Percentiles rank a stretch among this genome's conserved stretches.
These are phyloP conservation scores for Coleophoma cylindrospora DNA, from an alignment of 2,329 filamentous ascomycete species.

Conservation along the genomic window DNA sequence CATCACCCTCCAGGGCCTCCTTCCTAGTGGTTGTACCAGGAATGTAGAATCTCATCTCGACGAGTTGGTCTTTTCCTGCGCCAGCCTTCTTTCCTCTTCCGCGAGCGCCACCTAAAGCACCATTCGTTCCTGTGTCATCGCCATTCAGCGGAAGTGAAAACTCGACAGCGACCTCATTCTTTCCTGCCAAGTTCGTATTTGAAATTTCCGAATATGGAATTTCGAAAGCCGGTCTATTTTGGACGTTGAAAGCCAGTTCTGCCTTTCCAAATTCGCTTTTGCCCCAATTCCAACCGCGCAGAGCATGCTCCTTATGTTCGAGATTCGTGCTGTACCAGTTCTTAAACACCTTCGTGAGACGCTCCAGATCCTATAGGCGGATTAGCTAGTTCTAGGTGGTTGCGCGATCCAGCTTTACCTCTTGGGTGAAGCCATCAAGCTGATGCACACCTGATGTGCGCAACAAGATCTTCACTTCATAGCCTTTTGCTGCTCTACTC, in stretches of 20 bases:
- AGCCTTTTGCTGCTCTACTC: slow-evolving; percentile 89
- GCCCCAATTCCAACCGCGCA: slow-evolving; percentile 99
- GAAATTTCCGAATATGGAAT: slow-evolving; percentile 96
- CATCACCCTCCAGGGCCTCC: slow-evolving; percentile 56
- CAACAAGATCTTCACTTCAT: slow-evolving; percentile 87
- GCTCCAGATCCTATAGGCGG: slow-evolving; percentile 69
- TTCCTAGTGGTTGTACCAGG: slow-evolving; percentile 83
- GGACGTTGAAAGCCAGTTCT: slow-evolving; percentile 93
- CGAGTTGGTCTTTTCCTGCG: slow-evolving; percentile 84
- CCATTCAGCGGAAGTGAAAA: slow-evolving; percentile 74
- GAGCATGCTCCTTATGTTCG: slow-evolving; percentile 87
- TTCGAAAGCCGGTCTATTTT: slow-evolving; percentile 94
- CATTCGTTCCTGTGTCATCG: slow-evolving; percentile 68
- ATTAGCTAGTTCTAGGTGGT: slow-evolving; percentile 10
- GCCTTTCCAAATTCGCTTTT: slow-evolving; percentile 96
- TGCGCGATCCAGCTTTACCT: slow-evolving; percentile 41
- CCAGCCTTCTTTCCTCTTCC: slow-evolving; percentile 84
- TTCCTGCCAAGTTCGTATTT: slow-evolving; percentile 95
- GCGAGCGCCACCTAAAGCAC: slow-evolving; percentile 65
- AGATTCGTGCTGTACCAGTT: slow-evolving; percentile 95
- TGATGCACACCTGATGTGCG: slow-evolving; percentile 83
- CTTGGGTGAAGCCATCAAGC: slow-evolving; percentile 89
- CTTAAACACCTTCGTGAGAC: slow-evolving; percentile 89
- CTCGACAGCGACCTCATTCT: slow-evolving; percentile 96
- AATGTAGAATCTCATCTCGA: slow-evolving; percentile 99